Conservation (phyloP, 495 filamentous ascomycete genomes). For the Pseudoneurospora amorphoporcata region DNA sequence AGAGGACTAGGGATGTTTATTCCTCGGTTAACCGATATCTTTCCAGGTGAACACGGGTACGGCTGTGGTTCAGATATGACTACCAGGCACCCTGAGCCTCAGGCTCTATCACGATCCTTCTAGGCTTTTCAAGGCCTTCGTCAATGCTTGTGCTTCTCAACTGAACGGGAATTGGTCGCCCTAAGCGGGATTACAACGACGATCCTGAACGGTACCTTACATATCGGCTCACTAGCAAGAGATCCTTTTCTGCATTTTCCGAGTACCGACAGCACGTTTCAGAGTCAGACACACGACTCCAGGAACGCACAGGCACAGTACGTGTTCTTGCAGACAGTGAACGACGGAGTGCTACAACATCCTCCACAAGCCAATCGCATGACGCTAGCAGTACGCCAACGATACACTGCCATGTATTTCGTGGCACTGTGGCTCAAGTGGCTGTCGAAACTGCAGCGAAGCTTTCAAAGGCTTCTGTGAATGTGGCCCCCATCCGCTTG, state of each 20-base stretch:
- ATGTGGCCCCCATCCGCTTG: not conserved
- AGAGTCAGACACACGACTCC: conserved; percentile 1
- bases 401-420: not conserved
- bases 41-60: not conserved
- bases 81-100: not conserved
- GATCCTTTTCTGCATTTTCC: not conserved
- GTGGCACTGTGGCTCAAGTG: not conserved
- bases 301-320: not conserved
- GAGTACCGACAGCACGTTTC: not conserved
- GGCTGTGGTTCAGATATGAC: not conserved
- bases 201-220: not conserved
- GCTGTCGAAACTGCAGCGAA: not conserved
- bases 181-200: not conserved
- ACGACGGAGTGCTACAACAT: not conserved
- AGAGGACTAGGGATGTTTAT: not conserved
- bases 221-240: not conserved
- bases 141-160: not conserved
- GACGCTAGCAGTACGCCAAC: not conserved
- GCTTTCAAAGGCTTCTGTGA: not conserved
- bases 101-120: not conserved
- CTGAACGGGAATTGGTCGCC: not conserved
- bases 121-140: not conserved
- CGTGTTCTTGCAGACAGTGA: not conserved
- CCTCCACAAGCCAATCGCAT: not conserved
- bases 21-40: not conserved